Evolutionary conservation across 192 early-diverging fungal species (phyloP).

Genomic region (Borealophlyctis nickersoniae): DNA sequence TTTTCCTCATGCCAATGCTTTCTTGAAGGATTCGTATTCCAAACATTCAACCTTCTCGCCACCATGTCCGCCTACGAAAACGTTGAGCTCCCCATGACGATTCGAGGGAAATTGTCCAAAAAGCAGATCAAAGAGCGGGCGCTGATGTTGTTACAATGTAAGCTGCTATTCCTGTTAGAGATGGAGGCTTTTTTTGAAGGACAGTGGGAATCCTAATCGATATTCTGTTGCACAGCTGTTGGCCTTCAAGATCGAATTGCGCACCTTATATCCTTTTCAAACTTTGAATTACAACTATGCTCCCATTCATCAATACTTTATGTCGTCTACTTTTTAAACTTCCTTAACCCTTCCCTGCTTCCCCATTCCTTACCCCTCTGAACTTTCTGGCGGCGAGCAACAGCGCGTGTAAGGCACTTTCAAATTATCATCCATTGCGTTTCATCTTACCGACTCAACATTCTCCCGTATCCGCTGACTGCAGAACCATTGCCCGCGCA

Average conservation of each 20-base stretch:
- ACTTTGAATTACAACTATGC: too few species aligned
- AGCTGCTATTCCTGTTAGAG: neutral
- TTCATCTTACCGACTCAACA: too few species aligned
- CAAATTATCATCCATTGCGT: too few species aligned
- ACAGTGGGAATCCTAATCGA: neutral
- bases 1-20: neutral
- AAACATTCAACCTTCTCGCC: conserved; percentile 29
- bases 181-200: neutral
- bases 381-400: conserved; percentile 37
- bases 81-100: conserved; percentile 39
- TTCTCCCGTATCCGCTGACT: neutral
- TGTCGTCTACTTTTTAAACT: too few species aligned
- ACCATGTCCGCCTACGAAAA: conserved; percentile 39
- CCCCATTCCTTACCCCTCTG: too few species aligned
- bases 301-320: too few species aligned
- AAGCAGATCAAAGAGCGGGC: conserved; percentile 17
- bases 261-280: too few species aligned
- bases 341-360: too few species aligned
- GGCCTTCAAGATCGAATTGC: conserved; percentile 32
- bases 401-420: conserved; percentile 32
- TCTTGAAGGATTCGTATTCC: conserved; percentile 29
- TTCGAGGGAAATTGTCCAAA: conserved; percentile 23
- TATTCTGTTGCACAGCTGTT: conserved; percentile 8
- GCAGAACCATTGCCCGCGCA: conserved; percentile 63
- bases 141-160: conserved; percentile 26